Evolutionary conservation across 257 asterid species (phyloP).

Genomic region (Solanum paucissectum): DNA sequence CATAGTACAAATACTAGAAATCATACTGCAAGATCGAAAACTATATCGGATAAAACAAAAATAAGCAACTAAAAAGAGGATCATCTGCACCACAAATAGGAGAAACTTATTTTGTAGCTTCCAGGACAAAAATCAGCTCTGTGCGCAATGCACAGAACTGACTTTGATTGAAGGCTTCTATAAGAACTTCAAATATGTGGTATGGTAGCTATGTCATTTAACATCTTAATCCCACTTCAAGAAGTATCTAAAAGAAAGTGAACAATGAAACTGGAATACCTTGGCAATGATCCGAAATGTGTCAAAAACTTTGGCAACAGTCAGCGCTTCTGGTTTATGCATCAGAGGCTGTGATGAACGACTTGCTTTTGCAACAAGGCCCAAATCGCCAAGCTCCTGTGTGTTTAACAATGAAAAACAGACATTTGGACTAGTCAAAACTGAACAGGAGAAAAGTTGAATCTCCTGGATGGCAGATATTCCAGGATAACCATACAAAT

Average conservation of each 20-base stretch:
- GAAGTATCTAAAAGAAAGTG: background rate
- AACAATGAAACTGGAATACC: constrained; percentile 26
- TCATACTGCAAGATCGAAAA: background rate
- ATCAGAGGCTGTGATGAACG: constrained; percentile 90
- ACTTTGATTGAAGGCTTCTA: background rate
- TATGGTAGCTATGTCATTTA: background rate
- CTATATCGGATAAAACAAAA: background rate
- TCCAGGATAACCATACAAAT: background rate
- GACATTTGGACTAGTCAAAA: background rate
- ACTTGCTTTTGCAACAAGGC: constrained; percentile 84
- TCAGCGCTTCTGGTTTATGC: constrained; percentile 74
- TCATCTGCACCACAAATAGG: background rate
- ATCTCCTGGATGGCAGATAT: background rate
- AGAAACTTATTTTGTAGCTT: background rate
- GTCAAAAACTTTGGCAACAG: constrained; percentile 75
- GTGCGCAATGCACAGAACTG: background rate
- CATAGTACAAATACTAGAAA: background rate
- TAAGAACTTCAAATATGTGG: background rate
- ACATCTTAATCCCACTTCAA: background rate
- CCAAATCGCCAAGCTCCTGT: constrained; percentile 90
- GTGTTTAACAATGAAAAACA: background rate
- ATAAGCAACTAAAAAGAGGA: background rate
- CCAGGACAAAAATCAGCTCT: background rate
- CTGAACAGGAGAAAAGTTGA: background rate
- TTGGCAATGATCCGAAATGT: constrained; percentile 74